phyloP scores from a whole-genome alignment of 1,284 basidiomycete genomes.

The Sphagnurus paluster region DNA sequence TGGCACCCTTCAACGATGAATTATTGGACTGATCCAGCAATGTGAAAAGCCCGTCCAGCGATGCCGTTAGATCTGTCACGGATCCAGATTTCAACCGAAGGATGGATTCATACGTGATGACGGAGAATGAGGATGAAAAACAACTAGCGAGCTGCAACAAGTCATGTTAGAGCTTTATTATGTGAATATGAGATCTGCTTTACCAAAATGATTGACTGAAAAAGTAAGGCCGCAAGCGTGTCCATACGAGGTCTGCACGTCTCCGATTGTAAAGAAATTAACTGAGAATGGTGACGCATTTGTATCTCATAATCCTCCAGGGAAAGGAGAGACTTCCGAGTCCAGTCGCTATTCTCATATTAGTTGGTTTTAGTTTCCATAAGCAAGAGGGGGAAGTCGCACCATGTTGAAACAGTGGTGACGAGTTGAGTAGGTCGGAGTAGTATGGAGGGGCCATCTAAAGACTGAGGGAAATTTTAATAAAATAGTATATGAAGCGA shows the following conservation, averaged over 20 bases:
- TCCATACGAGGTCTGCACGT: constrained; percentile 34
- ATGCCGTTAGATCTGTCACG: constrained; percentile 6
- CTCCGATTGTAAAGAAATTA: constrained; percentile 39
- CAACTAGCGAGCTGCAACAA: constrained; percentile 29
- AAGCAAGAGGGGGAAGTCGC: constrained; percentile 12
- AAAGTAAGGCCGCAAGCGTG: constrained; percentile 41
- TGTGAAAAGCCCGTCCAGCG: constrained; percentile 20
- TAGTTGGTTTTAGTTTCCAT: constrained; percentile 1
- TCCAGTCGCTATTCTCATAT: constrained; percentile 33
- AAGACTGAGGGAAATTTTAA: constrained; percentile 21
- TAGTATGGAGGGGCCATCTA: constrained; percentile 34
- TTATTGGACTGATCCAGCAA: constrained; percentile 25
- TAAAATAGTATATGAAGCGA: constrained; percentile 9
- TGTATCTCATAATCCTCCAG: constrained; percentile 33
- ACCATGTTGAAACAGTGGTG: constrained; percentile 35
- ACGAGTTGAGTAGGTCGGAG: constrained; percentile 35
- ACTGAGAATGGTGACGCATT: constrained; percentile 34
- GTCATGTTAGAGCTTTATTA: background rate
- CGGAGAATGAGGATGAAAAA: constrained; percentile 41
- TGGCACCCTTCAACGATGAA: constrained; percentile 18
- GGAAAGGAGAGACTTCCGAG: constrained; percentile 27
- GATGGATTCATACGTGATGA: constrained; percentile 15
- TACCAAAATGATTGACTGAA: constrained; percentile 41
- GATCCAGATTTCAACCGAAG: constrained; percentile 7
- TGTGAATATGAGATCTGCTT: constrained; percentile 13